These are phyloP conservation scores for Rhytidhysteron rufulum DNA, from an alignment of 2,329 filamentous ascomycete genomes.

Conservation along the genomic window DNA sequence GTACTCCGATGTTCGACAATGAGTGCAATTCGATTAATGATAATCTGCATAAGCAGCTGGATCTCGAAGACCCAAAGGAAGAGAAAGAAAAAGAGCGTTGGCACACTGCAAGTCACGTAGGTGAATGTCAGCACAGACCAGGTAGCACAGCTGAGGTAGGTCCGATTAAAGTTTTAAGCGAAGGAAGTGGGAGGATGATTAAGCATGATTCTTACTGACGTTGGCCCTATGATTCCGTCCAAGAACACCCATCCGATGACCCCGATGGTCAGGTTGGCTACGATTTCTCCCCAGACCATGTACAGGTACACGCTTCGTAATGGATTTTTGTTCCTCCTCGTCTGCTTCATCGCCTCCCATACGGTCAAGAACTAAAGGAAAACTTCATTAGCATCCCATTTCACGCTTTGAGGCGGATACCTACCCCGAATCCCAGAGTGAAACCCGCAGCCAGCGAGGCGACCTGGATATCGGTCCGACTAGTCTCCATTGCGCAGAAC, in stretches of 20 bases:
- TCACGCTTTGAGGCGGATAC: no score
- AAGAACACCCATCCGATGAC: constrained; percentile 37
- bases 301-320: constrained; percentile 41
- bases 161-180: constrained; percentile 6
- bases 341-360: constrained; percentile 1
- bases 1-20: constrained; percentile 29
- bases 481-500: no score
- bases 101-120: neutral
- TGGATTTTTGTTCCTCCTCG: constrained; percentile 6
- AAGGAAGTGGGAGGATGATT: constrained; percentile 30
- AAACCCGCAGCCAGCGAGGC: neutral
- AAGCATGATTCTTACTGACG: constrained; percentile 9
- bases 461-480: neutral
- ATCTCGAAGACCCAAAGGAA: constrained; percentile 37
- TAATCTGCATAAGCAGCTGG: constrained; percentile 37
- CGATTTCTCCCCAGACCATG: constrained; percentile 48
- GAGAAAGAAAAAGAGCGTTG: constrained; percentile 9
- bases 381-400: no score
- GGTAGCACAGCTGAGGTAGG: neutral
- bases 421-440: no score
- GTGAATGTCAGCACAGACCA: constrained; percentile 4
- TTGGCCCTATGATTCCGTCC: constrained; percentile 25
- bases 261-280: constrained; percentile 42
- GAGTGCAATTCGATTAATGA: constrained; percentile 37
- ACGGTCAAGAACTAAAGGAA: neutral